Evolutionary conservation across 2,329 filamentous ascomycete species (phyloP).

Genomic region (Colletotrichum liaoningense): DNA sequence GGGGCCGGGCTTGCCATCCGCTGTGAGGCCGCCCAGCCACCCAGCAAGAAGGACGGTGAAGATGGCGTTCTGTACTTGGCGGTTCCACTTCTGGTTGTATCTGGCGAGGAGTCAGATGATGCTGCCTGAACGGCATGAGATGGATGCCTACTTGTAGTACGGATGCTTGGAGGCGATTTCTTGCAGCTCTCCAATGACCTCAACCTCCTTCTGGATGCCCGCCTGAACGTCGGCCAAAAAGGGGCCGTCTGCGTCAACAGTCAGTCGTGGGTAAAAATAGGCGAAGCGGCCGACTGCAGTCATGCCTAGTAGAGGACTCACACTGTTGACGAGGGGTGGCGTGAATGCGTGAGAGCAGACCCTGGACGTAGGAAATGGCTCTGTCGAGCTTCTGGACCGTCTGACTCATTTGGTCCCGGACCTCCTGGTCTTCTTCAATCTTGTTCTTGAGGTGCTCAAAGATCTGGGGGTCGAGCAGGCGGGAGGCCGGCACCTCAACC

Average conservation of each 20-base stretch:
- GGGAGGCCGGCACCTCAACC: conserved; percentile 38
- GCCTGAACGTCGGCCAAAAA: conserved; percentile 78
- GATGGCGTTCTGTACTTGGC: conserved; percentile 84
- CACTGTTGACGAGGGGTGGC: conserved; percentile 78
- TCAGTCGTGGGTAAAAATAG: conserved; percentile 56
- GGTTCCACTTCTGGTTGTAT: conserved; percentile 87
- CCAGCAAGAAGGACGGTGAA: conserved; percentile 67
- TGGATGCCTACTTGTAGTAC: conserved; percentile 84
- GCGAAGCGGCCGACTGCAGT: background rate
- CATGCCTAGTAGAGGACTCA: conserved; percentile 43
- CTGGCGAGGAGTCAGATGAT: conserved; percentile 48
- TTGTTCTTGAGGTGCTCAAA: conserved; percentile 89
- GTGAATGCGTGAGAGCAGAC: conserved; percentile 88
- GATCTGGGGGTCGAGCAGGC: conserved; percentile 77
- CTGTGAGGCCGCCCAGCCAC: conserved; percentile 82
- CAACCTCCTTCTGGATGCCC: conserved; percentile 78
- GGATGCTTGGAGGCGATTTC: conserved; percentile 84
- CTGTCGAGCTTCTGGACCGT: conserved; percentile 87
- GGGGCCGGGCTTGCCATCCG: conserved; percentile 62
- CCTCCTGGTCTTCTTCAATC: conserved; percentile 86
- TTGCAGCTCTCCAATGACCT: conserved; percentile 77
- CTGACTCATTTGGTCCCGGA: conserved; percentile 85
- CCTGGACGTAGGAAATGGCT: conserved; percentile 83
- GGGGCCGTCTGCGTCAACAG: conserved; percentile 70
- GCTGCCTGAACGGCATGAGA: background rate